phyloP scores from a whole-genome alignment of 192 early-diverging fungal species.

The Funneliformis mosseae region DNA sequence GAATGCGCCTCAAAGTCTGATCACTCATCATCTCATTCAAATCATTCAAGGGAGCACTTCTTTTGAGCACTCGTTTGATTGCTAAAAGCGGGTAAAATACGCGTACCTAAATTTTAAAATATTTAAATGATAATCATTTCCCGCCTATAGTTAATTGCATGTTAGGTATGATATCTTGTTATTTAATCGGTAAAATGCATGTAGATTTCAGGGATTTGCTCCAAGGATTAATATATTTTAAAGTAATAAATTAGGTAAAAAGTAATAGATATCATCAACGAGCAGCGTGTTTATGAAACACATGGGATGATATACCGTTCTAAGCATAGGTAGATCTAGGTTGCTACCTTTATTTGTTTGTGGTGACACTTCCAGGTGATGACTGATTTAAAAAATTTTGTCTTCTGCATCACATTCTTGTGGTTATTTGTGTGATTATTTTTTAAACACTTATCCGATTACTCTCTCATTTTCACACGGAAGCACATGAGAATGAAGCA shows the following conservation, averaged over 20 bases:
- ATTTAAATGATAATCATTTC: background rate
- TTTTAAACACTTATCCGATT: conserved; percentile 16
- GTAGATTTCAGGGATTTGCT: background rate
- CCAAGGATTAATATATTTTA: too few relatives aligned
- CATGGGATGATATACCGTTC: background rate
- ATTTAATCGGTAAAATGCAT: background rate
- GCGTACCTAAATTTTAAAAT: background rate
- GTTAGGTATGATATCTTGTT: background rate
- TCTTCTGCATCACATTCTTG: conserved; percentile 1
- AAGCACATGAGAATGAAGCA: conserved; percentile 31
- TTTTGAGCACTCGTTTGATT: too few relatives aligned
- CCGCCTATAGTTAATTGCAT: background rate
- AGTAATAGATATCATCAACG: background rate
- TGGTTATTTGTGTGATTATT: background rate
- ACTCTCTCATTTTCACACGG: conserved; percentile 22
- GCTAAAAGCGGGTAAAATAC: too few relatives aligned
- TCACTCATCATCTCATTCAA: too few relatives aligned
- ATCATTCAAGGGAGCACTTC: too few relatives aligned
- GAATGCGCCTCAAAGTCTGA: too few relatives aligned
- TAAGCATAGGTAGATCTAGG: too few relatives aligned
- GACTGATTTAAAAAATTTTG: background rate
- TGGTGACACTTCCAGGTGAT: background rate
- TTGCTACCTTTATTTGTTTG: too few relatives aligned
- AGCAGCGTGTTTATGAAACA: background rate
- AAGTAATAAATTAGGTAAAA: too few relatives aligned